These are phyloP conservation scores for Schizonepeta tenuifolia DNA, from an alignment of 257 asterid genomes.

Conservation along the genomic window DNA sequence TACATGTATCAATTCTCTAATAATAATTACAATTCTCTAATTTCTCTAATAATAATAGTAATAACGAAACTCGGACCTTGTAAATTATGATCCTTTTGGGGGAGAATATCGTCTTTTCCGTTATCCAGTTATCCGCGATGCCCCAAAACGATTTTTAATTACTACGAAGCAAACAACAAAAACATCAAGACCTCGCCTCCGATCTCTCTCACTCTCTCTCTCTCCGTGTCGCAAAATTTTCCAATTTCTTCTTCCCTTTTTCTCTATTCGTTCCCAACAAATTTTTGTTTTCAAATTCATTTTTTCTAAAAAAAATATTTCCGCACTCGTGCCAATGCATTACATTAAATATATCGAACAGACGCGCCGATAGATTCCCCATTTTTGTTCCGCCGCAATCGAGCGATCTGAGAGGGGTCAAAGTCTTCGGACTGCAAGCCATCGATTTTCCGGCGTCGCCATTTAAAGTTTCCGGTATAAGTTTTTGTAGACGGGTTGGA, in stretches of 20 bases:
- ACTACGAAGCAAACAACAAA: conserved; percentile 35
- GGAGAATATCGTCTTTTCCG: conserved; percentile 38
- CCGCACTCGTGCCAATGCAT: conserved; percentile 24
- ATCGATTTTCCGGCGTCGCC: conserved; percentile 36
- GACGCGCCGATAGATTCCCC: conserved; percentile 29
- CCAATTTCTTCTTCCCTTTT: conserved; percentile 39
- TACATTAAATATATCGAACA: conserved; percentile 21
- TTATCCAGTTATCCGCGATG: conserved; percentile 39
- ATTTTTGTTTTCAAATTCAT: neutral
- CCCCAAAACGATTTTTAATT: conserved; percentile 42
- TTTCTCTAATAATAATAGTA: too few relatives aligned
- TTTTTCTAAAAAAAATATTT: neutral
- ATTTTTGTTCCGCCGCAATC: conserved; percentile 55
- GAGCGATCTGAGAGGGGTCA: conserved; percentile 58
- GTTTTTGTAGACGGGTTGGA: conserved; percentile 36
- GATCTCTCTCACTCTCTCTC: conserved; percentile 38
- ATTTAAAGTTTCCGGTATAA: conserved; percentile 24
- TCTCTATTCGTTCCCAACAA: conserved; percentile 29
- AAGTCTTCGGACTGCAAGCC: conserved; percentile 40
- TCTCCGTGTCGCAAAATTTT: conserved; percentile 35
- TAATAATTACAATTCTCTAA: too few relatives aligned
- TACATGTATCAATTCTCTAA: too few relatives aligned
- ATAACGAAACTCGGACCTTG: conserved; percentile 10
- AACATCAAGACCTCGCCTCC: conserved; percentile 43
- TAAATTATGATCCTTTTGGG: neutral